Evolutionary conservation across 2,329 filamentous ascomycete species (phyloP).

Genomic region (Aspergillus puulaauensis): DNA sequence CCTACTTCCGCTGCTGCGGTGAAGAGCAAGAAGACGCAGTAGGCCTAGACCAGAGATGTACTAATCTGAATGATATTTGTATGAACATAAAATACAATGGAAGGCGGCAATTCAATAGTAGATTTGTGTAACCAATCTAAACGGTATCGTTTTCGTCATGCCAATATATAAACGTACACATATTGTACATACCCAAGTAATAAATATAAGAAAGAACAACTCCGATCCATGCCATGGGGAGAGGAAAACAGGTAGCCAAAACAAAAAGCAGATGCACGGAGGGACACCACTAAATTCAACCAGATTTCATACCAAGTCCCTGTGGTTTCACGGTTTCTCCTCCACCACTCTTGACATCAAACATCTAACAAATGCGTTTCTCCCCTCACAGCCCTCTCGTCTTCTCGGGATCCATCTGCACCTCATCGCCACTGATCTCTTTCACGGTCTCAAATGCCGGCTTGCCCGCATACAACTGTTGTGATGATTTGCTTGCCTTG

Average conservation of each 20-base stretch:
- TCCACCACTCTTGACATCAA: background rate
- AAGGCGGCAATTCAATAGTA: background rate
- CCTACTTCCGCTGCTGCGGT: constrained; percentile 41
- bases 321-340: background rate
- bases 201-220: constrained; percentile 5
- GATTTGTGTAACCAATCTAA: too few relatives aligned
- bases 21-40: constrained; percentile 51
- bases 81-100: constrained; percentile 5
- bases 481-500: constrained; percentile 45
- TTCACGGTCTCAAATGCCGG: constrained; percentile 67
- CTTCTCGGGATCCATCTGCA: constrained; percentile 49
- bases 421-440: constrained; percentile 67
- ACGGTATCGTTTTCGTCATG: background rate
- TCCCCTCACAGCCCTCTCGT: constrained; percentile 44
- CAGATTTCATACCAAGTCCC: background rate
- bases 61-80: constrained; percentile 20
- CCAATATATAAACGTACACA: background rate
- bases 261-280: background rate
- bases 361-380: background rate
- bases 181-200: constrained; percentile 2
- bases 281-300: background rate
- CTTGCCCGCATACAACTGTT: constrained; percentile 78
- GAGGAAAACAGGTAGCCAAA: background rate
- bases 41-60: constrained; percentile 17
- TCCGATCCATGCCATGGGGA: constrained; percentile 19